Evolutionary conservation across 495 filamentous ascomycete genomes (phyloP), one percentile per base, ranked within the genome.

Genomic region (Lasiosphaeria ovina): DNA sequence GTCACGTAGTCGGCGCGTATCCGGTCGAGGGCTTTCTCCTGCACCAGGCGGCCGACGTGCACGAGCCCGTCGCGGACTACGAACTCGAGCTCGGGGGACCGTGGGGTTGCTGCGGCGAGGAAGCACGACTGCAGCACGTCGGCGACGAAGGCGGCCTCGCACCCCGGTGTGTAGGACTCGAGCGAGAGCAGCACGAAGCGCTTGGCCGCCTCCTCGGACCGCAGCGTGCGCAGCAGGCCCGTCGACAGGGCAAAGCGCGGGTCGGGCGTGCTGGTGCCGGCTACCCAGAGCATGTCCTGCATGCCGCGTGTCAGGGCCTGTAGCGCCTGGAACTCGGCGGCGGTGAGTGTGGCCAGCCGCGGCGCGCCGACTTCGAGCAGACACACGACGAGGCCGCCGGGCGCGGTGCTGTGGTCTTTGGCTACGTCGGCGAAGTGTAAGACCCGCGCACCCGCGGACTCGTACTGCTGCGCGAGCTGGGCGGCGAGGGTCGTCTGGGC

Each of bases 341-440:
- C 50, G 3, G 68, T 69, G n/a, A 83, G 66, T 5, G 62, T 58
- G n/a, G 74, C 59, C 6, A 86, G 76, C 3, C 77, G 64, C 0
- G 77, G 71, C 6, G 69, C 67, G 61, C 79, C 74, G 9, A 79
- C 65, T 35, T 85, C 83, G 8, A 72, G 58, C 42, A 85, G 61
- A 57, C 67, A 74, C 24, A 85, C 58, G 2, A 83, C 73, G 0
- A 69, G 67, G 47, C 67, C 63, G 31, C 58, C 58, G 31, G 63
- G 63, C 2, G 51, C 54, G 1, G 67, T 4, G 4, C 51, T 32
- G 3, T 62, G 52, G 5, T 63, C 57, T 9, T 57, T 32, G 12
- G 65, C 34, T 49, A 66, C 51, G 32, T 60, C 55, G 9, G 38
- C 6, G 38, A 40, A 71, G n/a, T n/a, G 51, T 8, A 11, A 64